phyloP scores from a whole-genome alignment of 176 grass and related monocot species.

The Carex cristatella region DNA sequence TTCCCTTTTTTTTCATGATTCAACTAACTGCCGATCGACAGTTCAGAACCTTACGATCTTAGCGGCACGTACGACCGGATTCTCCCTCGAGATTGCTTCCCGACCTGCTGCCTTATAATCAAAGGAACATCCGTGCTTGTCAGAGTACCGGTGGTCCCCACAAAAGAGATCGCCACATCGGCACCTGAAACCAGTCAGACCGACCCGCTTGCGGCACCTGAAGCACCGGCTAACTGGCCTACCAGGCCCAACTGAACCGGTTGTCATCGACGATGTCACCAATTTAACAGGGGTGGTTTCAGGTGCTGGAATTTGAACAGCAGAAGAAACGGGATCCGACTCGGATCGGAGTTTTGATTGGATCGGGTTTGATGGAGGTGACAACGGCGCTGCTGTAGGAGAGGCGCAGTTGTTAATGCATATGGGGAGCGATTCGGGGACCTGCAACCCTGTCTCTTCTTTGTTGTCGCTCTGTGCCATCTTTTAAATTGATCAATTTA shows the following conservation, averaged over 20 bases:
- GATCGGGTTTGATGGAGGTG: background rate
- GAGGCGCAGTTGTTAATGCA: conserved; percentile 87
- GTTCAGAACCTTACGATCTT: conserved; percentile 85
- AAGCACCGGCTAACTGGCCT: conserved; percentile 63
- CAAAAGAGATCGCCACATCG: conserved; percentile 89
- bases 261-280: conserved; percentile 10
- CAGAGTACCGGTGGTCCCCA: conserved; percentile 88
- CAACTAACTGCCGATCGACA: background rate
- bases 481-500: background rate
- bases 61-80: conserved; percentile 82
- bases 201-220: conserved; percentile 67
- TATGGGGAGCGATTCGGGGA: conserved; percentile 55
- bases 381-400: background rate
- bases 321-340: background rate
- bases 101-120: conserved; percentile 68
- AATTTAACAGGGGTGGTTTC: background rate
- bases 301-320: background rate
- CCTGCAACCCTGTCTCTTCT: conserved; percentile 80
- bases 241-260: conserved; percentile 8
- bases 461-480: conserved; percentile 97
- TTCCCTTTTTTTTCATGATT: conserved; percentile 8
- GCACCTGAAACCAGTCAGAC: conserved; percentile 76
- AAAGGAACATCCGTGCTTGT: conserved; percentile 72
- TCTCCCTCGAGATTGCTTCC: conserved; percentile 77
- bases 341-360: background rate